Percentiles rank a stretch among this genome's conserved stretches.
Evolutionary conservation across 2,329 filamentous ascomycete genomes (phyloP).

Genomic region (Phoma sp.): DNA sequence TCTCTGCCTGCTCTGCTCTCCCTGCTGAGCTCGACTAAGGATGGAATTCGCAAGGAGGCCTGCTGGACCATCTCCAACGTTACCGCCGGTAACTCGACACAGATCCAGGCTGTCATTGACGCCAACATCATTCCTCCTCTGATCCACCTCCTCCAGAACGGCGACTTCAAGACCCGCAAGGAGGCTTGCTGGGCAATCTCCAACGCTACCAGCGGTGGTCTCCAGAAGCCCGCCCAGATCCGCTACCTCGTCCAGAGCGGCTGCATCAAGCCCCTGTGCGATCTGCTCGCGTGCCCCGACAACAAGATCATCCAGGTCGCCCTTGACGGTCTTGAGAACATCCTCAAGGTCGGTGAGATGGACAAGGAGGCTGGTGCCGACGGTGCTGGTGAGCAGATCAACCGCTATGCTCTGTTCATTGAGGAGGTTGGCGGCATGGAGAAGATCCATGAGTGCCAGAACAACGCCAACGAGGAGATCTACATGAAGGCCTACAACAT

Average conservation of each 20-base stretch:
- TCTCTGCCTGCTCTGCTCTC: conserved; percentile 90
- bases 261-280: conserved; percentile 96
- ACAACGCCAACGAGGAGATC: conserved; percentile 99
- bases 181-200: conserved; percentile 99
- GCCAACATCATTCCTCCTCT: conserved; percentile 95
- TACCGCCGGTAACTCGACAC: conserved; percentile 94
- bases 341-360: conserved; percentile 98
- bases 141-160: conserved; percentile 94
- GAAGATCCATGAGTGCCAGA: conserved; percentile 99
- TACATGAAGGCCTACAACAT: conserved; percentile 99
- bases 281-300: conserved; percentile 92
- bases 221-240: conserved; percentile 99
- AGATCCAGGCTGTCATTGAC: conserved; percentile 96
- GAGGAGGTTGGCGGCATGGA: conserved; percentile 99
- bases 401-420: conserved; percentile 96
- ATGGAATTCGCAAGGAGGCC: conserved; percentile 98
- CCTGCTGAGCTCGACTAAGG: conserved; percentile 94
- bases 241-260: conserved; percentile 91
- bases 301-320: conserved; percentile 99
- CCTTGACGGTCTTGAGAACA: conserved; percentile 97
- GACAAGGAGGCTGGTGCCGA: conserved; percentile 88
- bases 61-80: conserved; percentile 99
- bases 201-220: conserved; percentile 94
- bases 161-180: conserved; percentile 98
- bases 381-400: conserved; percentile 70